Evolutionary conservation across 164 flowering plant species (phyloP).

Genomic region (Vitis amurensis): DNA sequence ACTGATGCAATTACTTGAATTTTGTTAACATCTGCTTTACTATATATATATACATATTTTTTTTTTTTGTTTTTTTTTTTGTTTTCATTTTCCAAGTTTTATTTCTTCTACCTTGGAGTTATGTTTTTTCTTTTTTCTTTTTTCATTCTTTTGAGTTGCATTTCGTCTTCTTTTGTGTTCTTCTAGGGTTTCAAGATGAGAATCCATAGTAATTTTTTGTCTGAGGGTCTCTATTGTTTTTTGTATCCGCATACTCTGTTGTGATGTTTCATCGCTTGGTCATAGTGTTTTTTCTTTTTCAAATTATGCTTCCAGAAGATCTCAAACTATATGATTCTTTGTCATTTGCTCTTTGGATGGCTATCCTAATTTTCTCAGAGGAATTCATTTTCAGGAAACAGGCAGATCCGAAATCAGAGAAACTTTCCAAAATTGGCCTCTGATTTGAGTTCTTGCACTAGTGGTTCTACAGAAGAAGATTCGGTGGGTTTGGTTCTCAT

Average conservation of each 20-base stretch:
- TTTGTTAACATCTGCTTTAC: background rate
- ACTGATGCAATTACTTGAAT: too few species aligned
- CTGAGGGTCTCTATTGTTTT: background rate
- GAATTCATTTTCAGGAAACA: slow-evolving; percentile 34
- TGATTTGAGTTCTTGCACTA: slow-evolving; percentile 38
- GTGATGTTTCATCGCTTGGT: too few species aligned
- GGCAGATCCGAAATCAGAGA: slow-evolving; percentile 29
- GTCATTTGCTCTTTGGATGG: background rate
- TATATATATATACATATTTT: background rate
- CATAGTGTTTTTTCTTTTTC: too few species aligned
- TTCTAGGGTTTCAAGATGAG: background rate
- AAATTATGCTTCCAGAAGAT: too few species aligned
- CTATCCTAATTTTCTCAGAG: slow-evolving; percentile 14
- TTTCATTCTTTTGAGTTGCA: too few species aligned
- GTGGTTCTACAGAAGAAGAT: slow-evolving; percentile 32
- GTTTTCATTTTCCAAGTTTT: background rate
- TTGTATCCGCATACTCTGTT: background rate
- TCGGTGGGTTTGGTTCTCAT: slow-evolving; percentile 31
- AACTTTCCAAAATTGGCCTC: slow-evolving; percentile 28
- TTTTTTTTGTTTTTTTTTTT: background rate
- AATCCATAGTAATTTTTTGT: background rate
- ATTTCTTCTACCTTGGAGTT: background rate
- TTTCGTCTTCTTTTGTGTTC: too few species aligned
- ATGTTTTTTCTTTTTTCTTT: too few species aligned
- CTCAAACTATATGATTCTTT: background rate